Evolutionary conservation across 78 protist species (phyloP).

Genomic region (Cyanophora paradoxa): DNA sequence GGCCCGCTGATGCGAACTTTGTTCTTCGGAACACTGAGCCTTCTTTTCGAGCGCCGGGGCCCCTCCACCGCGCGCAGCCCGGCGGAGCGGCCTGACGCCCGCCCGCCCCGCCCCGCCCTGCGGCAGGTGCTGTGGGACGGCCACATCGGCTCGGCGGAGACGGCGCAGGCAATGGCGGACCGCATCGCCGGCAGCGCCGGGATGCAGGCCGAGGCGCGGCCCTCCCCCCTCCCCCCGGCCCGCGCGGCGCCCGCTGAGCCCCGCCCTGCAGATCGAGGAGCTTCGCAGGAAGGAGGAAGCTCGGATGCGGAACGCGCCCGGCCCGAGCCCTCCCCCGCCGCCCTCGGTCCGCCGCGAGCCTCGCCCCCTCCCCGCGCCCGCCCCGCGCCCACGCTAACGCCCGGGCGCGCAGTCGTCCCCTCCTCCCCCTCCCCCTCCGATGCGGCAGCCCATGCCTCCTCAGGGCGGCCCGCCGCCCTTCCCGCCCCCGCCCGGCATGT

Average conservation of each 20-base stretch:
- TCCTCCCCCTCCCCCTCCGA: background rate
- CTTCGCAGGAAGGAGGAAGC: too few relatives aligned
- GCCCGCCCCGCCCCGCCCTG: background rate
- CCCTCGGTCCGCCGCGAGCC: too few relatives aligned
- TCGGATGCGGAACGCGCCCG: too few relatives aligned
- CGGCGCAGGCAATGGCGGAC: conserved; percentile 12
- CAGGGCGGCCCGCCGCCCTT: background rate
- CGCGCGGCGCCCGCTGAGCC: too few relatives aligned
- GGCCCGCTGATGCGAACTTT: too few relatives aligned
- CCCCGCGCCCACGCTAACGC: background rate
- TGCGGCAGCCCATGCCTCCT: background rate
- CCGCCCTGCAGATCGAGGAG: too few relatives aligned
- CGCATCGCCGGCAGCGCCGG: too few relatives aligned
- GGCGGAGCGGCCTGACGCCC: background rate
- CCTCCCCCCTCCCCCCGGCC: background rate
- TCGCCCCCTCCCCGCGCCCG: background rate
- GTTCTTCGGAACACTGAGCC: too few relatives aligned
- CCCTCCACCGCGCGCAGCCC: background rate
- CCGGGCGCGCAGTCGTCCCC: background rate
- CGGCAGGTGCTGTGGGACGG: conserved; percentile 5
- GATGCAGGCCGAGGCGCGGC: conserved; percentile 2
- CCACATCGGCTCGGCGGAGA: background rate
- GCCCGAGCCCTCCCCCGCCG: background rate
- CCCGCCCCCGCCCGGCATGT: background rate
- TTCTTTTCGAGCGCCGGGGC: background rate